Base-by-base conservation (phyloP, 257 asterid species). In the Fraxinus cuspidata region DNA sequence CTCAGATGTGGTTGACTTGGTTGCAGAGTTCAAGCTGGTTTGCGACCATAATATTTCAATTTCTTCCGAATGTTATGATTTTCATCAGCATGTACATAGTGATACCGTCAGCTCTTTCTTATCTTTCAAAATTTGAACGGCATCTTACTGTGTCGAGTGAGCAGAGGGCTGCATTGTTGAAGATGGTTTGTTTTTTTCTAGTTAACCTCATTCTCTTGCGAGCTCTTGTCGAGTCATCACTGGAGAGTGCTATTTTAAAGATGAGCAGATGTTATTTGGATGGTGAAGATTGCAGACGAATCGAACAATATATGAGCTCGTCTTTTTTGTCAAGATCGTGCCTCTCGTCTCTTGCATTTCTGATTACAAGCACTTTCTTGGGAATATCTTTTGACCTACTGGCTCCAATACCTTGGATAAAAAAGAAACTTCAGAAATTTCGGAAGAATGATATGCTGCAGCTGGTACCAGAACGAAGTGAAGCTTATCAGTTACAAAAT, bases 401-500 rank as follows among this genome's bases (percentile, higher is more conserved):
- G 29, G 94, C 99, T 80, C 99, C 99, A 74, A 84, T 96, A 73
- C 99, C 99, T n/a, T 96, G 98, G 97, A 96, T 96, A 21, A 96
- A 92, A 69, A 96, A 96, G 80, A 89, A 89, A 87, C 96, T 96
- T 32, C 88, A 82, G 72, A 93, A 87, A 80, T 96, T 96, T 75
- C 84, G 91, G 19, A 96, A 96, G 79, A 93, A 96, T 47, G 99
- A 96, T 85, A 96, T 96, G 99, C 89, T 96, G 63, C 99, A 90
- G 85, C 87, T 96, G 27, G 99, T 93, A 74, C 99, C 99, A 4
- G 99, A 93, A 83, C 77, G 83, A 66, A 86, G 86, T 15, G 98
- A 93, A 73, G 99, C 89, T 74, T 88, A 87, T 79, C 94, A 89
- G 13, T 76, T 91, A 25, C 95, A 92, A 72, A 88, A 86, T 83